These are phyloP conservation scores for Blattamonas nauphoetae DNA, from an alignment of 78 protist species.

Conservation along the genomic window DNA sequence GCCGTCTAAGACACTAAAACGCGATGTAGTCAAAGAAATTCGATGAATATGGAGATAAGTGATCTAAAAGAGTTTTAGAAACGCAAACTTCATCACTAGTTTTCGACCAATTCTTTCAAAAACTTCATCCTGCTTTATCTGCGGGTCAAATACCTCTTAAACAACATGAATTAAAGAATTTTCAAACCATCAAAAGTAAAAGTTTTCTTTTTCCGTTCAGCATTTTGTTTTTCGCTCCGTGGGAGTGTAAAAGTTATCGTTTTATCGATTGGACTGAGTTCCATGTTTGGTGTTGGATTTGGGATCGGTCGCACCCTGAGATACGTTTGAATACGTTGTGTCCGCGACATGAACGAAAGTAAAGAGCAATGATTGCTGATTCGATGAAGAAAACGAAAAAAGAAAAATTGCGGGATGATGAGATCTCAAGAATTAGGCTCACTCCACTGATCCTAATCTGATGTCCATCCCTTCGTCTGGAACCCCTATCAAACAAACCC, in stretches of 20 bases:
- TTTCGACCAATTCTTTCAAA: neutral
- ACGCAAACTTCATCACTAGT: neutral
- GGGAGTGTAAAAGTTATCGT: neutral
- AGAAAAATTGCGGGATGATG: no score
- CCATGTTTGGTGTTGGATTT: neutral
- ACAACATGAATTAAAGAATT: neutral
- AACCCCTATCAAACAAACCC: no score
- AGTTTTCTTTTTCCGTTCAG: neutral
- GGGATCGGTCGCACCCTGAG: neutral
- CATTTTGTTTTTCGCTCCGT: neutral
- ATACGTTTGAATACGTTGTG: neutral
- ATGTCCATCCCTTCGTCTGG: no score
- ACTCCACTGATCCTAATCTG: no score
- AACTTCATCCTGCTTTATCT: neutral
- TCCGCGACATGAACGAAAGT: neutral
- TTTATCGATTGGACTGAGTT: neutral
- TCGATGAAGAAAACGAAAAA: no score
- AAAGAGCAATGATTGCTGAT: no score
- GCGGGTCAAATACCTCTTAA: neutral
- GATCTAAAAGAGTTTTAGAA: neutral
- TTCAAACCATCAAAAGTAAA: neutral
- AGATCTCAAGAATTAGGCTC: no score
- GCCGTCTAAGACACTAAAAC: neutral
- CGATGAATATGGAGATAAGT: neutral
- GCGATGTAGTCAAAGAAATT: no score